Evolutionary conservation across 768 basidiomycete genomes (phyloP).

Genomic region (Tephrocybe sp.): DNA sequence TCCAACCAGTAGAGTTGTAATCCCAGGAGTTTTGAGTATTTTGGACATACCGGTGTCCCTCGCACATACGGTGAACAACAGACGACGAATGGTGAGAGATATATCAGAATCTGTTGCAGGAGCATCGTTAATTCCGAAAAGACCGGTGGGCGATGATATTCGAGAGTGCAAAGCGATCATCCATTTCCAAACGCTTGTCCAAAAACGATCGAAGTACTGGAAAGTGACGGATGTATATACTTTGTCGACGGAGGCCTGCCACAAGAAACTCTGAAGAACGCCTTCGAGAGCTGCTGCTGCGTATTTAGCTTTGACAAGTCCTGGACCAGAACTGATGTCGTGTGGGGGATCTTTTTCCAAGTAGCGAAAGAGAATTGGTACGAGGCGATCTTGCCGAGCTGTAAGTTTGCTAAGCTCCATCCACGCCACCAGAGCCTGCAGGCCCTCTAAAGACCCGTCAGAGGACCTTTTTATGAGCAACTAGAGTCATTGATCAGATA

Average conservation of each 20-base stretch:
- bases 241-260: not conserved
- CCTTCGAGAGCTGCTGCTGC: slow-evolving; percentile 8
- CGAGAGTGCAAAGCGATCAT: not conserved
- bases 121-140: not conserved
- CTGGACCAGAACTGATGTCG: too few relatives aligned
- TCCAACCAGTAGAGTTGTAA: not conserved
- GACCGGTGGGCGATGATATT: slow-evolving; percentile 1
- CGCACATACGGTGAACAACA: not conserved
- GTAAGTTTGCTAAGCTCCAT: not conserved
- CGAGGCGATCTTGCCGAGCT: not conserved
- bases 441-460: not conserved
- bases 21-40: slow-evolving; percentile 2
- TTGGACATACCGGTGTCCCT: too few relatives aligned
- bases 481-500: not conserved
- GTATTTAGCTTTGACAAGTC: too few relatives aligned
- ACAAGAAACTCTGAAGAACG: slow-evolving; percentile 6
- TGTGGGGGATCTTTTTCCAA: not conserved
- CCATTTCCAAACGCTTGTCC: slow-evolving; percentile 9
- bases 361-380: not conserved
- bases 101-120: slow-evolving; percentile 1
- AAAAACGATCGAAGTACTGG: slow-evolving; percentile 1
- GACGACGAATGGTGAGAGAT: not conserved
- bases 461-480: not conserved
- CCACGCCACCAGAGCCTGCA: not conserved
- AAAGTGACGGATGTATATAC: not conserved